Evolutionary conservation across 2,329 filamentous ascomycete species (phyloP), one percentile per base, ranked within the genome.

Genomic region (Mycogone perniciosa): DNA sequence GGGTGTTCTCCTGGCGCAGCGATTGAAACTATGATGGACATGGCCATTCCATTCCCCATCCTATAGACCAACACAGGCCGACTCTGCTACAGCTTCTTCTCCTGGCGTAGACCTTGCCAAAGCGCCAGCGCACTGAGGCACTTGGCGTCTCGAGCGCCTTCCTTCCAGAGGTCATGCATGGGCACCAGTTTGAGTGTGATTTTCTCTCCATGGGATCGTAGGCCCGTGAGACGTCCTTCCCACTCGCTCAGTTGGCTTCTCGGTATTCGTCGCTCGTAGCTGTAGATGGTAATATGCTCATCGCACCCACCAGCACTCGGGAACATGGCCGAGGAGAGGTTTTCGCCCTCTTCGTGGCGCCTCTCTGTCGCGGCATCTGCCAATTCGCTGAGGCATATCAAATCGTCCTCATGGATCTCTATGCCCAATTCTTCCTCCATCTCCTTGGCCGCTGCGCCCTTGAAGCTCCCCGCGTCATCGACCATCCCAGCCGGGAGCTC

Each of bases 1-100:
- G 66, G 88, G 88, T 0, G 83, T 92, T 53, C 82, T 91, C 62
- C 70, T 89, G 55, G 85, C 85, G 20, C 86, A 82, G 71, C 68
- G 69, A 55, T 72, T 79, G 51, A 72, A 70, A 57, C 61, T 79
- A 27, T 74, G n/a, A 50, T 5, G 11, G 39, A 7, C 54, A 51
- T 48, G 43, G 42, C 40, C 29, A 39, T 42, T 11, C n/a, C 29
- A 31, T 44, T n/a, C 26, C 13, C 35, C 26, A 39, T 35, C 29
- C 43, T 34, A 35, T 39, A 54, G 53, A 51, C 26, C 30, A 44
- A 44, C 11, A 33, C 30, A 13, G 42, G n/a, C 42, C 42, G 30
- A 34, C 42, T 26, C 27, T 39, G n/a, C 41, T 50, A 72, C 10
- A 76, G 27, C 59, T 66, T 71, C 20, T 71, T 70, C 49, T 78